These are phyloP conservation scores for Fusarium sp. DNA, from an alignment of 2,329 filamentous ascomycete species.

Conservation along the genomic window DNA sequence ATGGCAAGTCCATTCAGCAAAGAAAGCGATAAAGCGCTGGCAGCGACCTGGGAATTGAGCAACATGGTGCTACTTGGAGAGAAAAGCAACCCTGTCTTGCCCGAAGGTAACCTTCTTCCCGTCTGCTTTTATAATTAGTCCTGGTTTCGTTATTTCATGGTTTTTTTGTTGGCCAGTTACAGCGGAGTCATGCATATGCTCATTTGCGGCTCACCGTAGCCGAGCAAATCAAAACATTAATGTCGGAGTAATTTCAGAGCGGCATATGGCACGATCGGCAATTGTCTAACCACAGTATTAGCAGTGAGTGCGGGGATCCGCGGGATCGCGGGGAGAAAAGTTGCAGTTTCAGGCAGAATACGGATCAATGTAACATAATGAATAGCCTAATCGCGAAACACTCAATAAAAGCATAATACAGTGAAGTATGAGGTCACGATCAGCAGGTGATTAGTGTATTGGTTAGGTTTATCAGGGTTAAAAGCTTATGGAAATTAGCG, in stretches of 20 bases:
- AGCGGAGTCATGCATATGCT: not conserved
- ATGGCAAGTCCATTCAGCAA: not conserved
- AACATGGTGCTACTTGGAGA: not conserved
- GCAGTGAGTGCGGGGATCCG: not conserved
- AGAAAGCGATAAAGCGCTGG: not conserved
- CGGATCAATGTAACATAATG: not conserved
- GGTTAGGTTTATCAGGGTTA: not conserved
- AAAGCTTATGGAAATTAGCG: not conserved
- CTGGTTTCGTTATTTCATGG: fast-evolving
- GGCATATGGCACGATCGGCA: not conserved
- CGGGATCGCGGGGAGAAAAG: not conserved
- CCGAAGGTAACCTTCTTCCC: fast-evolving
- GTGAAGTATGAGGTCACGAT: not conserved
- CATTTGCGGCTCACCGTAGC: not conserved
- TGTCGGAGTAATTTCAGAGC: not conserved
- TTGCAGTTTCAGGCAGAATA: not conserved
- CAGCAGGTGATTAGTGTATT: not conserved
- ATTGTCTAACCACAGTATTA: not conserved
- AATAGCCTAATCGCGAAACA: not conserved
- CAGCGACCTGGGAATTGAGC: not conserved
- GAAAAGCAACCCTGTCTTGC: fast-evolving
- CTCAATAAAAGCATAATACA: not conserved
- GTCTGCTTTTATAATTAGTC: not conserved
- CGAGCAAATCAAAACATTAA: not conserved
- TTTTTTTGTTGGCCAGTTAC: fast-evolving